These are phyloP conservation scores for Fusarium xyrophilum DNA, from an alignment of 2,329 filamentous ascomycete genomes.

Conservation along the genomic window DNA sequence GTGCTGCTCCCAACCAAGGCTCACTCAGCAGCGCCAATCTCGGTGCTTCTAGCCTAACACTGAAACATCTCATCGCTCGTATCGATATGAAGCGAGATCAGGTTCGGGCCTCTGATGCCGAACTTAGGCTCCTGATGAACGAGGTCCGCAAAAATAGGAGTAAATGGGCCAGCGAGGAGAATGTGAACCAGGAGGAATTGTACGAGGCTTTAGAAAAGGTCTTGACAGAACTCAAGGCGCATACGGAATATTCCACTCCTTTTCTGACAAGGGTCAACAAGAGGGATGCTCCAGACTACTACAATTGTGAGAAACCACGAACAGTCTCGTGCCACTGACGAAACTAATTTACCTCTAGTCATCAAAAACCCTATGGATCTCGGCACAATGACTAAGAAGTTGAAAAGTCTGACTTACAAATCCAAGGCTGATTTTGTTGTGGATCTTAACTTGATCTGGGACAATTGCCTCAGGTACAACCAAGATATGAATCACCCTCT, in stretches of 20 bases:
- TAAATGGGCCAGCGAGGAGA: constrained; percentile 98
- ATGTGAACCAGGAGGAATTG: constrained; percentile 95
- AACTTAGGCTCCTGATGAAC: constrained; percentile 90
- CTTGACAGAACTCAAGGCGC: constrained; percentile 93
- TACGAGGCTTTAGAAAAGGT: constrained; percentile 98
- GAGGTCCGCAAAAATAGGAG: constrained; percentile 97
- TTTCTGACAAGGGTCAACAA: constrained; percentile 96
- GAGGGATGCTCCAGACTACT: constrained; percentile 94
- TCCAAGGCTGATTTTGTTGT: constrained; percentile 94
- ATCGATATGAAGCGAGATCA: constrained; percentile 92
- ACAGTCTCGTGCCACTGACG: not conserved
- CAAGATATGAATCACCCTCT: constrained; percentile 86
- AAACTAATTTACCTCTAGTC: constrained; percentile 57
- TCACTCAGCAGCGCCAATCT: constrained; percentile 93
- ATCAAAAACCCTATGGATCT: constrained; percentile 99
- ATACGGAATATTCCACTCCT: constrained; percentile 96
- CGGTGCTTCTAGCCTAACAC: constrained; percentile 90
- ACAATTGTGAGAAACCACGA: constrained; percentile 70
- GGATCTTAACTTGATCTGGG: constrained; percentile 94
- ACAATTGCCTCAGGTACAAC: constrained; percentile 96
- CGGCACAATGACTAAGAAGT: constrained; percentile 97
- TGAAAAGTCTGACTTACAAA: constrained; percentile 80
- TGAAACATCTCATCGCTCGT: constrained; percentile 95
- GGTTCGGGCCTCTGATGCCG: constrained; percentile 90
- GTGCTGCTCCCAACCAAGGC: constrained; percentile 73